A percentile compares a stretch with the other conserved stretches of the same genome.
phyloP scores from a whole-genome alignment of 352 stramenopile genomes.

The Pythium oligandrum region DNA sequence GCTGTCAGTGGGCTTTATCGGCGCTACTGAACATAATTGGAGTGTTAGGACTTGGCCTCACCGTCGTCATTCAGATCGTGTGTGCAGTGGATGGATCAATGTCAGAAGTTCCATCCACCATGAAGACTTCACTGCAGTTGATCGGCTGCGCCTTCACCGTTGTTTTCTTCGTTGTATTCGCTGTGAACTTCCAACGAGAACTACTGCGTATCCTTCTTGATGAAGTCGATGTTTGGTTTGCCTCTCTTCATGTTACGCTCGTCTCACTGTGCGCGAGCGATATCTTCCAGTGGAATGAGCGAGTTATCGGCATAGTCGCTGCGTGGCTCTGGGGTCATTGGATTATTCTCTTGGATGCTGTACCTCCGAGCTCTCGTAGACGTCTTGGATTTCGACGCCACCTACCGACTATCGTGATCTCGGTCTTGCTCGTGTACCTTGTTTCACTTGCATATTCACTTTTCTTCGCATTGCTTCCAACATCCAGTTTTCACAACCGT shows the following conservation, averaged over 20 bases:
- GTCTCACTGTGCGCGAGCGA: constrained; percentile 4
- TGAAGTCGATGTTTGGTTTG: constrained; percentile 12
- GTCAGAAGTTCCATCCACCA: too few relatives aligned
- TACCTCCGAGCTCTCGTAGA: constrained; percentile 2
- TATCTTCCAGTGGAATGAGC: constrained; percentile 8
- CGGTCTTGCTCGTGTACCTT: constrained; percentile 9
- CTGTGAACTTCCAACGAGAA: constrained; percentile 6
- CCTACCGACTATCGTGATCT: constrained; percentile 3
- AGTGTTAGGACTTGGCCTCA: too few relatives aligned
- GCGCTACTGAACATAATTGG: too few relatives aligned
- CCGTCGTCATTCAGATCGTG: too few relatives aligned
- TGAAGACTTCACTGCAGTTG: neutral
- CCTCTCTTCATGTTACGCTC: constrained; percentile 6
- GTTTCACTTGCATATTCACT: constrained; percentile 8
- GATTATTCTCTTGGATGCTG: constrained; percentile 8
- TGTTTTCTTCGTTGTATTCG: neutral
- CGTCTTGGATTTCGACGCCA: constrained; percentile 6
- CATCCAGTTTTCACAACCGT: constrained; percentile 2
- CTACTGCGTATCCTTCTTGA: constrained; percentile 4
- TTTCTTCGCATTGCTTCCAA: constrained; percentile 1
- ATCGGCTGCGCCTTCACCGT: constrained; percentile 3
- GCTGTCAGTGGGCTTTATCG: too few relatives aligned
- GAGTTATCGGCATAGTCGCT: neutral
- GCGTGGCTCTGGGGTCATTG: constrained; percentile 12
- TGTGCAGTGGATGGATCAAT: too few relatives aligned